A percentile compares a stretch with the other conserved stretches of the same genome.
Evolutionary conservation across 164 flowering plant species (phyloP).

Genomic region (Piper longum): DNA sequence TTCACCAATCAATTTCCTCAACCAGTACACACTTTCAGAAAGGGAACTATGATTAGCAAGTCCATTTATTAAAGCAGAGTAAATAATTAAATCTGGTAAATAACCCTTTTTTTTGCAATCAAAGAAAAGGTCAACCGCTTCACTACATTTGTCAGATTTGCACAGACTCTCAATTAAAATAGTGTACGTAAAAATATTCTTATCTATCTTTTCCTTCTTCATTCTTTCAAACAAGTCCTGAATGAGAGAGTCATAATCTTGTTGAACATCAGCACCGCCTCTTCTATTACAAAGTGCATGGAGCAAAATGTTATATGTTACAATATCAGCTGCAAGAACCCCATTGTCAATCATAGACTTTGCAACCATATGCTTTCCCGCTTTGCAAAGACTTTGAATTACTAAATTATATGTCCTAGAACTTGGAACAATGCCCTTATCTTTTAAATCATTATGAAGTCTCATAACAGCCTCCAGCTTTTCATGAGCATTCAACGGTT

Average conservation of each 20-base stretch:
- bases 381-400: slow-evolving; percentile 5
- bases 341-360: slow-evolving; percentile 1
- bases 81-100: neutral
- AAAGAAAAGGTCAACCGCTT: neutral
- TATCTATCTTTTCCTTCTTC: slow-evolving; percentile 1
- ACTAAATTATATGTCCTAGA: slow-evolving; percentile 3
- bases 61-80: slow-evolving; percentile 5
- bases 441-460: neutral
- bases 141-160: neutral
- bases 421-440: neutral
- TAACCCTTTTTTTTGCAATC: neutral
- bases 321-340: slow-evolving; percentile 1
- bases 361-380: slow-evolving; percentile 2
- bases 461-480: neutral
- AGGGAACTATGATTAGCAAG: neutral
- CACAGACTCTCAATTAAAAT: neutral
- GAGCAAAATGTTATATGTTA: slow-evolving; percentile 4
- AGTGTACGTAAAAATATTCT: slow-evolving; percentile 1
- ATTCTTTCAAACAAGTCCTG: slow-evolving; percentile 1
- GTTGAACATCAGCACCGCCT: neutral
- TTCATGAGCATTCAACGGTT: neutral
- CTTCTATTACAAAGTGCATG: slow-evolving; percentile 1
- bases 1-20: slow-evolving; percentile 3
- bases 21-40: neutral
- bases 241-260: neutral